Base-by-base conservation (phyloP, 2,329 filamentous ascomycete genomes). In the Mycosphaerella sp. region DNA sequence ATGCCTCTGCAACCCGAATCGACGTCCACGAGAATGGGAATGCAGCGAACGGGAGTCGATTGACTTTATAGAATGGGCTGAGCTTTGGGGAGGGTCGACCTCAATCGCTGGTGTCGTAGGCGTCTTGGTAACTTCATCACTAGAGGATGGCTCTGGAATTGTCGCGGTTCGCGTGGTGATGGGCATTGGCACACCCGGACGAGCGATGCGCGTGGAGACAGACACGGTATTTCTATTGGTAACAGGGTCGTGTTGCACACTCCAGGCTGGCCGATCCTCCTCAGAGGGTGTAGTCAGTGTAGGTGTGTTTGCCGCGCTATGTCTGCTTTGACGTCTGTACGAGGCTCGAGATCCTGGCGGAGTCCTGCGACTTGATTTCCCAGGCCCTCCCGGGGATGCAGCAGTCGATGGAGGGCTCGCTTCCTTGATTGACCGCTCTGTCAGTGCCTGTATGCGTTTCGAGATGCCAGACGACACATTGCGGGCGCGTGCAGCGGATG, bases 391-490 rank as follows among this genome's bases (percentile, higher is more conserved):
- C 17, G 51, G 45, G 11, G 56, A 51, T 6, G 46, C 51, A 11
- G 59, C 58, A n/a, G 57, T 55, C 6, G 58, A 55, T 23, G 61
- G 39, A 3, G 60, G 54, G 14, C 57, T 66, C 23, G 54, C 39
- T 14, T 65, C 66, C 45, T 58, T 54, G 36, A 56, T 59, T 2
- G 59, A 61, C 32, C 93, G 79, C 70, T 89, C 91, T 67, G 95
- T 88, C 50, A 98, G 76, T 6, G 91, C 90, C 71, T 95, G 95
- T 69, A 97, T 97, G 41, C 93, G 85, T 69, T 92, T 89, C 2
- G 92, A 95, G 57, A 98, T 96, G 62, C 89, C 90, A 7, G 87
- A 90, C 6, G 89, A 91, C 23, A 97, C 81, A 64, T 88, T 93
- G 60, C 85, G 79, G 69, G 91, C 95, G 68, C 61, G 48, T 6